Base-by-base conservation (phyloP, 106 monocot genomes). In the Apostasia ramifera region DNA sequence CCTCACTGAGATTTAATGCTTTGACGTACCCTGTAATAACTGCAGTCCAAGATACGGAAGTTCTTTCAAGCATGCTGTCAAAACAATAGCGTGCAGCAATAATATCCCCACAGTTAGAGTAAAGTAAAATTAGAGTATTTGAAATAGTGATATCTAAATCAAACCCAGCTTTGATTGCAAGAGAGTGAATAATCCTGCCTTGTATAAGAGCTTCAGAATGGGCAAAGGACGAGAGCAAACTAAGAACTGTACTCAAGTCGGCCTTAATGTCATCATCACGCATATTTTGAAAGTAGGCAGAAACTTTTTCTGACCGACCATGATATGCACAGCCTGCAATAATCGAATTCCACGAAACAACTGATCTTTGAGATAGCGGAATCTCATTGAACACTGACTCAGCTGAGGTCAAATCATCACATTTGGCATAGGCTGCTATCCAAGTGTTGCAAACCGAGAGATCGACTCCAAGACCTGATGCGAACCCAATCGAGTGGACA, bases 291-390 rank as follows among this genome's bases (percentile, higher is more conserved):
- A 75, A 75, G 5, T 71, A 67, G 53, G 3, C 14, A 55, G 41
- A 9, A 13, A 55, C 75, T 60, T 75, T 60, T 40, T 59, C 53
- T 6, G 43, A 59, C 37, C 53, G 66, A 6, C 71, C 59, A 47
- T 75, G 37, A 67, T 40, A 47, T 14, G 75, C 66, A 41, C 64
- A 80, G 38, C 80, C 60, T 1, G 80, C 57, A 4, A 80, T 80
- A 65, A 83, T 63, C 42, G 83, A 79, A 63, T 78, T 83, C 75
- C 79, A 83, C 1, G 79, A 83, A 43, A 80, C 80, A 11, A 57
- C 67, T 11, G 83, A 75, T 41, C 67, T 75, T 9, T 41, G 37
- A 13, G 4, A 37, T 2, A 3, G 1, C 2, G 71, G 44, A 64
- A 79, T 79, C 58, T 68, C 72, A 39, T 8, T 12, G 67, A 83